Conservation (phyloP, 192 early-diverging fungal species). For the Mortierella alpina region DNA sequence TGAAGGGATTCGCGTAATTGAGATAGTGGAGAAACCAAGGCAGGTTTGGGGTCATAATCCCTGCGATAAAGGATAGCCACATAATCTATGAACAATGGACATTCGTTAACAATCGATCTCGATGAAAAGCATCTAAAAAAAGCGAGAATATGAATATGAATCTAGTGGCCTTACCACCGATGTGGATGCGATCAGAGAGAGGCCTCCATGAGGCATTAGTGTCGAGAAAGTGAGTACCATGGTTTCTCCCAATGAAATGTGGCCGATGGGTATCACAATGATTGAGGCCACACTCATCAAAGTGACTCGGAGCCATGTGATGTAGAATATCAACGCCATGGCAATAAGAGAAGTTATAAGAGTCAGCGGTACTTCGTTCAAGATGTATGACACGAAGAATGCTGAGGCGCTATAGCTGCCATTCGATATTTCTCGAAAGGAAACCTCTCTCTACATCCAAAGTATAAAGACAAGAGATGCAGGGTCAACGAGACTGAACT, state of each 20-base stretch:
- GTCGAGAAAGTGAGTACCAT: too few relatives aligned
- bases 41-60: neutral
- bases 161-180: too few relatives aligned
- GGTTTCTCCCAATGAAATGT: too few relatives aligned
- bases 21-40: neutral
- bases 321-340: neutral
- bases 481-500: neutral
- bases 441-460: conserved; percentile 6
- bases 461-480: neutral
- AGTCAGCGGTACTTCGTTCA: conserved; percentile 20
- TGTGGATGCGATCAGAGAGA: too few relatives aligned
- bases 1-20: neutral
- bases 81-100: conserved; percentile 1
- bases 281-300: neutral
- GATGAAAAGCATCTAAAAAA: too few relatives aligned
- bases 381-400: conserved; percentile 8
- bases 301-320: neutral
- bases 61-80: conserved; percentile 10
- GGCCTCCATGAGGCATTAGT: too few relatives aligned
- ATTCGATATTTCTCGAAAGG: conserved; percentile 24
- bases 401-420: conserved; percentile 19
- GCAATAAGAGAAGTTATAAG: neutral
- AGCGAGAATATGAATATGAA: neutral
- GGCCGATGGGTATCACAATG: too few relatives aligned
- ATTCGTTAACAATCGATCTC: too few relatives aligned